A percentile compares a stretch with the other conserved stretches of the same genome.
phyloP scores from a whole-genome alignment of 495 filamentous ascomycete species.

The Tuber umbilicatum region DNA sequence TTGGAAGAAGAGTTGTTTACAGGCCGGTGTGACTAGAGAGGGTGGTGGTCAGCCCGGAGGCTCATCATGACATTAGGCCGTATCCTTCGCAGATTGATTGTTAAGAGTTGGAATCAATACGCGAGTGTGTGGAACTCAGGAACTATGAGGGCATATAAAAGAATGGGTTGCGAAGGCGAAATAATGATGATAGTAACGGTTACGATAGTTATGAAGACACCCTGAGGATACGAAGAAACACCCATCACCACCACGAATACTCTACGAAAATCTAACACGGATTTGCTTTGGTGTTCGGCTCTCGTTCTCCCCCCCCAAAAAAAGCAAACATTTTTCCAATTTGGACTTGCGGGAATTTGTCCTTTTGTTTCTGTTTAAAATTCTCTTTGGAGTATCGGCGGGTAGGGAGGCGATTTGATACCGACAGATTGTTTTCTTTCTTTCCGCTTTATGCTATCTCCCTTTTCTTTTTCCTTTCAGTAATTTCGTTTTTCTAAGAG shows the following conservation, averaged over 20 bases:
- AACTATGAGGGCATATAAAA: neutral
- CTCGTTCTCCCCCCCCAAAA: slow-evolving; percentile 12
- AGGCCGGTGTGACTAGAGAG: slow-evolving; percentile 56
- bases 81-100: slow-evolving; percentile 6
- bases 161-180: neutral
- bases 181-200: slow-evolving; percentile 24
- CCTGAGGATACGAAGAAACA: slow-evolving; percentile 3
- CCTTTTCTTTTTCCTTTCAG: slow-evolving; percentile 20
- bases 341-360: slow-evolving; percentile 30
- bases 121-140: slow-evolving; percentile 3
- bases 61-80: slow-evolving; percentile 37
- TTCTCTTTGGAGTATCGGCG: neutral
- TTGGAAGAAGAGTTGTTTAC: slow-evolving; percentile 77
- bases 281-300: slow-evolving; percentile 4
- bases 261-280: neutral
- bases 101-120: slow-evolving; percentile 5
- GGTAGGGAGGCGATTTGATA: slow-evolving; percentile 1
- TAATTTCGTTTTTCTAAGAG: neutral
- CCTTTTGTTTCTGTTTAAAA: slow-evolving; percentile 23
- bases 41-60: slow-evolving; percentile 35
- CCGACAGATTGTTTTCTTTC: slow-evolving; percentile 10
- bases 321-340: slow-evolving; percentile 15
- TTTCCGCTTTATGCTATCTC: slow-evolving; percentile 19
- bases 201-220: slow-evolving; percentile 7
- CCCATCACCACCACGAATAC: neutral